Evolutionary conservation across 495 filamentous ascomycete species (phyloP).

Genomic region (Gamarada debralockiae): DNA sequence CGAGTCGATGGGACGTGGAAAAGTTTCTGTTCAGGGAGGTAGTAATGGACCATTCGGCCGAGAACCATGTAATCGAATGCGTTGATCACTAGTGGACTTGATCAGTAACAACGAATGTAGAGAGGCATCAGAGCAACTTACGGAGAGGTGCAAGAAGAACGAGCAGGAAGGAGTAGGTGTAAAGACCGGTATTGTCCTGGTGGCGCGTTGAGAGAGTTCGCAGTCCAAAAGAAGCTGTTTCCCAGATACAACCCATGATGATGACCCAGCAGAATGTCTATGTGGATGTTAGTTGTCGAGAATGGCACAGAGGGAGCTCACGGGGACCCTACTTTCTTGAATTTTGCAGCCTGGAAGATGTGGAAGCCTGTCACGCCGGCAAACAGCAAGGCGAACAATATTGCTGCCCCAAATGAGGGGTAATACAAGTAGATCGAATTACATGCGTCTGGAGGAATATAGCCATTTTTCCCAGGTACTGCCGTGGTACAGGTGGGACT

Average conservation of each 20-base stretch:
- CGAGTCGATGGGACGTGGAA: conserved; percentile 41
- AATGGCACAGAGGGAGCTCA: too few relatives aligned
- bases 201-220: conserved; percentile 20
- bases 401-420: conserved; percentile 45
- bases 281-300: too few relatives aligned
- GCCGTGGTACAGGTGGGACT: too few relatives aligned
- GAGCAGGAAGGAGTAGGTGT: conserved; percentile 20
- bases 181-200: conserved; percentile 34
- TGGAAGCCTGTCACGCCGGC: conserved; percentile 41
- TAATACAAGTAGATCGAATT: conserved; percentile 4
- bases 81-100: conserved; percentile 53
- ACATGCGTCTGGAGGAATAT: too few relatives aligned
- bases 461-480: too few relatives aligned
- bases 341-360: conserved; percentile 34
- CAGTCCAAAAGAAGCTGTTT: conserved; percentile 31
- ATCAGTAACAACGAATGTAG: too few relatives aligned
- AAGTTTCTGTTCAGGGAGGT: conserved; percentile 41
- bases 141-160: conserved; percentile 37
- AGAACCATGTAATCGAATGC: conserved; percentile 67
- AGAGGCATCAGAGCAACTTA: too few relatives aligned
- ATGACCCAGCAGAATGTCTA: conserved; percentile 49
- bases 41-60: conserved; percentile 58
- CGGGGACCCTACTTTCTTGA: conserved; percentile 4
- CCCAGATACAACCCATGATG: conserved; percentile 38
- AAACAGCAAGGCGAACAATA: conserved; percentile 49